phyloP scores from a whole-genome alignment of 2,329 filamentous ascomycete genomes.

The Phyllachora maydis region DNA sequence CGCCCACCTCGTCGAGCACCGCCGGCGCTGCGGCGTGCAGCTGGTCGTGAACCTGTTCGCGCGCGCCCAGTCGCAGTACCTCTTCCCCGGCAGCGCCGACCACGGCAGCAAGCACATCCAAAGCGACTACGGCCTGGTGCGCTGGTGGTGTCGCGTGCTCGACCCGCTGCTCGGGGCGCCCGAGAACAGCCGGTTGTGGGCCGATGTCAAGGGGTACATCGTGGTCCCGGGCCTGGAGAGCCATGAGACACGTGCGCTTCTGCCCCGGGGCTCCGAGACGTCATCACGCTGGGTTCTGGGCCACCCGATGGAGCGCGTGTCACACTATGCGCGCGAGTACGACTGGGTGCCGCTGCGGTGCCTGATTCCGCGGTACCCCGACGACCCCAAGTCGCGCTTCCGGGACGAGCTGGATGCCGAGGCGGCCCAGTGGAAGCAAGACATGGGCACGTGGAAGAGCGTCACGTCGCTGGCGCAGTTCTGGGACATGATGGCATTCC shows the following conservation, averaged over 20 bases:
- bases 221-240: slow-evolving; percentile 71
- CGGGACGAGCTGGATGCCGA: slow-evolving; percentile 79
- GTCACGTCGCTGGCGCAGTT: slow-evolving; percentile 76
- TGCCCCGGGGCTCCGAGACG: slow-evolving; percentile 38
- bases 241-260: slow-evolving; percentile 61
- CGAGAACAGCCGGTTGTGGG: slow-evolving; percentile 19
- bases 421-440: slow-evolving; percentile 36
- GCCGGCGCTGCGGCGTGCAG: slow-evolving; percentile 41
- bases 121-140: slow-evolving; percentile 74
- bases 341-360: slow-evolving; percentile 54
- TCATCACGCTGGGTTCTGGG: slow-evolving; percentile 55
- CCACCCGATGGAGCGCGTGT: slow-evolving; percentile 45
- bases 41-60: slow-evolving; percentile 81
- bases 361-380: slow-evolving; percentile 76
- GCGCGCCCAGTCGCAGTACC: slow-evolving; percentile 75
- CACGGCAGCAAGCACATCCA: slow-evolving; percentile 76
- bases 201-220: slow-evolving; percentile 51
- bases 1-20: slow-evolving; percentile 47
- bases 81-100: slow-evolving; percentile 82
- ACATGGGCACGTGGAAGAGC: slow-evolving; percentile 57
- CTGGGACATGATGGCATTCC: slow-evolving; percentile 96
- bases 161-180: slow-evolving; percentile 44
- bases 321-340: slow-evolving; percentile 37
- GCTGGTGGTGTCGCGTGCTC: slow-evolving; percentile 86
- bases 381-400: slow-evolving; percentile 87